Conservation (phyloP, 2,329 filamentous ascomycete genomes). For the Plectosphaerella cucumerina region DNA sequence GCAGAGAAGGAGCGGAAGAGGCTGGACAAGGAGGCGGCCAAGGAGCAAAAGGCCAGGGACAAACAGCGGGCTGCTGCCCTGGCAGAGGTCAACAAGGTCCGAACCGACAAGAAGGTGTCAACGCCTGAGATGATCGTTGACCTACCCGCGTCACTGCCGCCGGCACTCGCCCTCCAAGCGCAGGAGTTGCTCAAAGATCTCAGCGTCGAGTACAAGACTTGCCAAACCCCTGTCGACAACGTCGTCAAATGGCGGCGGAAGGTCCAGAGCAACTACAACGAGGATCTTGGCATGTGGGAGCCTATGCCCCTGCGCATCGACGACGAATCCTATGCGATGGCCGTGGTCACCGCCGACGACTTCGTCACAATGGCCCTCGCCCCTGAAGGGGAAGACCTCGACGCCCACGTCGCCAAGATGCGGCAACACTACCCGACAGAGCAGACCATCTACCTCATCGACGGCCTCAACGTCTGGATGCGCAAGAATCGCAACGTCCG, state of each 20-base stretch:
- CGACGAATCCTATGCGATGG: slow-evolving; percentile 58
- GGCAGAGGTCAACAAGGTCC: slow-evolving; percentile 68
- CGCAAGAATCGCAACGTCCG: slow-evolving; percentile 63
- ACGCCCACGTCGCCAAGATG: slow-evolving; percentile 54
- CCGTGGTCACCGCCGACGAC: slow-evolving; percentile 57
- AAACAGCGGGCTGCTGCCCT: slow-evolving; percentile 63
- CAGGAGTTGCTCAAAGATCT: slow-evolving; percentile 46
- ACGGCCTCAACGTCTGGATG: slow-evolving; percentile 63
- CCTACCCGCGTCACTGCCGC: slow-evolving; percentile 53
- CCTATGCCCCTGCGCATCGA: slow-evolving; percentile 49
- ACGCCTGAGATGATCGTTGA: slow-evolving; percentile 75
- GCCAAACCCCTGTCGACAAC: slow-evolving; percentile 41
- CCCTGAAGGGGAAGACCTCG: slow-evolving; percentile 44
- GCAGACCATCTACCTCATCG: slow-evolving; percentile 65
- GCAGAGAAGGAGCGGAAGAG: slow-evolving; percentile 52
- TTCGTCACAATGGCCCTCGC: slow-evolving; percentile 58
- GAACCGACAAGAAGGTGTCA: slow-evolving; percentile 69
- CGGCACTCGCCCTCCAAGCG: slow-evolving; percentile 39
- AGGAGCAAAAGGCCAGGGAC: slow-evolving; percentile 57
- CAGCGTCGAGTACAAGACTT: slow-evolving; percentile 40
- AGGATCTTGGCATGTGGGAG: slow-evolving; percentile 59
- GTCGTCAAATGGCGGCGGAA: slow-evolving; percentile 68
- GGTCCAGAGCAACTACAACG: slow-evolving; percentile 58
- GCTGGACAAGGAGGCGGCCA: slow-evolving; percentile 53
- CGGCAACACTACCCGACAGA: slow-evolving; percentile 47